Evolutionary conservation across 805 yeast species (phyloP), one percentile per base, ranked within the genome.

Genomic region (Millerozyma miso): DNA sequence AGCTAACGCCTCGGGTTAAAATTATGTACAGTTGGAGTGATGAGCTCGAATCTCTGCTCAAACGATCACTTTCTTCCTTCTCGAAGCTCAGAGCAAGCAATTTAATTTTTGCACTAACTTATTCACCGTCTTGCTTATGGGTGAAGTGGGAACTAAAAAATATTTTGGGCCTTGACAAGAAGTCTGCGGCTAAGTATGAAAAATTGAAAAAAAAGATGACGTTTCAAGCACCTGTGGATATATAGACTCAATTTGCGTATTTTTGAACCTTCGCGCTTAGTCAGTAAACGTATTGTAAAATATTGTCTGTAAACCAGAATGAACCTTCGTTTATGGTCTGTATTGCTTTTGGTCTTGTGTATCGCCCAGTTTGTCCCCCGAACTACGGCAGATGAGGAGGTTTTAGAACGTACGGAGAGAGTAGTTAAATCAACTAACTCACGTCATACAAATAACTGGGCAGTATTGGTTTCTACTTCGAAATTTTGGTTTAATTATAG

Each of bases 401-500:
- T 23, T 7, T 23, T 52, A n/a, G 56, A 52, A 7, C 49, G 54
- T 4, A 62, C 61, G 1, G 56, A 53, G 20, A 41, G 52, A 16
- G 51, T 55, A 41, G 58, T 63, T 35, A 49, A 35, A 14, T 18
- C 43, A 14, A 41, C 48, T 41, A 51, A 55, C 12, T 55, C 79
- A 35, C 53, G 84, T 67, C 79, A 89, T 53, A 79, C 82, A 26
- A 79, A 79, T 56, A 79, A 79, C 58, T 79, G 83, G 83, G 91
- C 99, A 0, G 98, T 93, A 3, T 68, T 93, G 36, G 97, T 93
- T 32, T 88, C 96, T 2, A 91, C 99, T 1, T 89, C 97, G 10
- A 71, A 98, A 46, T 93, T 93, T 67, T 93, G 99, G 99, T 93
- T 93, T 74, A 93, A 93, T 63, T 93, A 93, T 60, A 76, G 99